Evolutionary conservation across 139 green algal genomes (phyloP).

Genomic region (Closterium sp.): DNA sequence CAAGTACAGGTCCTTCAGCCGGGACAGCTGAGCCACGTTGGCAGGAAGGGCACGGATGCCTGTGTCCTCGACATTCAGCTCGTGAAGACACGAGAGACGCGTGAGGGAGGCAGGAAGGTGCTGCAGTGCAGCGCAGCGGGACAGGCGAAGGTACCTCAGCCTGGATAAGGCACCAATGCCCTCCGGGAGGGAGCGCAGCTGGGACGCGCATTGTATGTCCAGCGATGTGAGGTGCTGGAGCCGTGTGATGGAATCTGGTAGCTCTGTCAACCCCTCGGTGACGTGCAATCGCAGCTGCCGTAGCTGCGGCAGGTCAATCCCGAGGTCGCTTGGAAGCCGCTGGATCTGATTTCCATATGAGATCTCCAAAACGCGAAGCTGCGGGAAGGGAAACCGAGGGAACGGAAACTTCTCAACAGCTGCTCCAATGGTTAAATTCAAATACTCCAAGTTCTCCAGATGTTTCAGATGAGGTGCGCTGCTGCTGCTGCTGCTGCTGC

Average conservation of each 20-base stretch:
- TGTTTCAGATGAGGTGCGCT: not conserved
- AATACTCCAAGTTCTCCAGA: not conserved
- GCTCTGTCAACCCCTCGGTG: no score
- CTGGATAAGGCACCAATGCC: not conserved
- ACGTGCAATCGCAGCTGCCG: not conserved
- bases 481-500: no score
- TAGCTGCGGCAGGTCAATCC: not conserved
- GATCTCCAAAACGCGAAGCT: not conserved
- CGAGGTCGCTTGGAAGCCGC: not conserved
- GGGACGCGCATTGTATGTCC: no score
- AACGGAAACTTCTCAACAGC: not conserved
- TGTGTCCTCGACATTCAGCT: not conserved
- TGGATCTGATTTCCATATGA: not conserved
- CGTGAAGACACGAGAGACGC: not conserved
- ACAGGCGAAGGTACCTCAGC: not conserved
- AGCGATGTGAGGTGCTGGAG: no score
- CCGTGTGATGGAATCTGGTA: no score
- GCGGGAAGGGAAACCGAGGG: not conserved
- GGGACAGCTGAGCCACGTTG: not conserved
- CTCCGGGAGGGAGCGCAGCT: not conserved
- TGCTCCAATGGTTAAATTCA: no score
- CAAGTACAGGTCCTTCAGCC: not conserved
- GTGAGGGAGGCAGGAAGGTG: not conserved
- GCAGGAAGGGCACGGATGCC: not conserved
- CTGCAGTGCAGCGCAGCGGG: not conserved